These are phyloP conservation scores for Brassica balearica DNA, from an alignment of 441 rosid species.

Conservation along the genomic window DNA sequence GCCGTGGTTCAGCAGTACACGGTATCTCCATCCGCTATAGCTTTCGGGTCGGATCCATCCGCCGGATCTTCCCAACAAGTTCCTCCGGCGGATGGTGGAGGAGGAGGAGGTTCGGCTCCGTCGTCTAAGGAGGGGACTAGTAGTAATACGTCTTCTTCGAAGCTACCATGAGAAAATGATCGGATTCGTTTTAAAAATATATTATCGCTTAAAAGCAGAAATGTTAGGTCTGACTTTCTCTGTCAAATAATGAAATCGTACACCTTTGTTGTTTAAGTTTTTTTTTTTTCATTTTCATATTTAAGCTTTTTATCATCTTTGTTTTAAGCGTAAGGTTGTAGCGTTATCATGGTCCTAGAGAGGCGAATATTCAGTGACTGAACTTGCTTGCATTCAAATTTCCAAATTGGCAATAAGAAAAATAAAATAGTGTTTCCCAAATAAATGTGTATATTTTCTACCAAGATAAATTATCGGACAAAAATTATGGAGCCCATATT, in stretches of 20 bases:
- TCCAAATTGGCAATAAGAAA: background rate
- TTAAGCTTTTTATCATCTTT: background rate
- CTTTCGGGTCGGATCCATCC: background rate
- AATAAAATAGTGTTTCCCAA: background rate
- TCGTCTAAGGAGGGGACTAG: background rate
- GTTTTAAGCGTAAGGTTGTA: background rate
- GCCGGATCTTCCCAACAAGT: background rate
- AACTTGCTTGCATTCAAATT: background rate
- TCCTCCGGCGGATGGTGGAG: background rate
- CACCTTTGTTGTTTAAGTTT: background rate
- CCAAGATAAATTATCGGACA: background rate
- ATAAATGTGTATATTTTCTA: no score
- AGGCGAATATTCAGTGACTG: background rate
- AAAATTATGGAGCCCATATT: background rate
- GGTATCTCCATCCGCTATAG: background rate
- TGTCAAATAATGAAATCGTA: background rate
- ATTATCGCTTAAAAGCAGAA: background rate
- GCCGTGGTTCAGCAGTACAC: background rate
- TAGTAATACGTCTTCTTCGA: background rate
- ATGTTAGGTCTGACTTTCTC: background rate
- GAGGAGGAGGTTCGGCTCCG: background rate
- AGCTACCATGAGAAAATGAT: background rate
- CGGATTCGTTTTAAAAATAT: background rate
- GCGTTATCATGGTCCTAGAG: background rate
- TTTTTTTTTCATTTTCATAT: background rate